These are phyloP conservation scores for Colletotrichum orchidophilum DNA, from an alignment of 2,329 filamentous ascomycete species.

Conservation along the genomic window DNA sequence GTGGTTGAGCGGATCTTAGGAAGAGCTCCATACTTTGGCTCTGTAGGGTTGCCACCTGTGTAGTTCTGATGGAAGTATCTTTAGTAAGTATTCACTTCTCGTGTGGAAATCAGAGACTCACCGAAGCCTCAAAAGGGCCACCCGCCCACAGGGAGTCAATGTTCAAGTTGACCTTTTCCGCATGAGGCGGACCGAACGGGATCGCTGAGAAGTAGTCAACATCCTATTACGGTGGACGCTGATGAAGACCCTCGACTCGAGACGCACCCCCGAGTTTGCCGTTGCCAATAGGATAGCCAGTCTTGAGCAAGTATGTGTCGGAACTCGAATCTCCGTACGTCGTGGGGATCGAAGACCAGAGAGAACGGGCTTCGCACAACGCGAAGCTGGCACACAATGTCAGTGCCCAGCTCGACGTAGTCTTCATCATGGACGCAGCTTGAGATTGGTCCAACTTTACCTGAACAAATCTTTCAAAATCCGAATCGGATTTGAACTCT, in stretches of 20 bases:
- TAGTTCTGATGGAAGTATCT: conserved; percentile 44
- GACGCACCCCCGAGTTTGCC: conserved; percentile 53
- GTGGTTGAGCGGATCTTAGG: conserved; percentile 55
- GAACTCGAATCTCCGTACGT: conserved; percentile 12
- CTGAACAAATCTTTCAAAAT: background rate
- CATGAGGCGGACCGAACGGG: conserved; percentile 52
- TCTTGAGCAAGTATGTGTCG: conserved; percentile 39
- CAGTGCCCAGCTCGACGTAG: background rate
- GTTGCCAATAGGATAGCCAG: conserved; percentile 58
- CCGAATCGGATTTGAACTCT: background rate
- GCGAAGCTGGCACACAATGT: background rate
- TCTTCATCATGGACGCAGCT: background rate
- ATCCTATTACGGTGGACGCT: background rate
- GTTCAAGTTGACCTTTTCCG: conserved; percentile 55
- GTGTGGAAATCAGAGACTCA: conserved; percentile 35
- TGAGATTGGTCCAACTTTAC: background rate
- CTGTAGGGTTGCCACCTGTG: conserved; percentile 55
- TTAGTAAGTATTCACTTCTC: background rate
- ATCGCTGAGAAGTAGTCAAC: conserved; percentile 42
- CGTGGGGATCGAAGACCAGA: conserved; percentile 24
- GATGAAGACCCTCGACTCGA: background rate
- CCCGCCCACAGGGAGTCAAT: conserved; percentile 60
- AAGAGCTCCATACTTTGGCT: conserved; percentile 45
- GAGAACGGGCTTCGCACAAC: conserved; percentile 8
- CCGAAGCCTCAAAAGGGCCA: conserved; percentile 55